Evolutionary conservation across 306 rosid genomes (phyloP).

Genomic region (Gastrolobium bilobum): DNA sequence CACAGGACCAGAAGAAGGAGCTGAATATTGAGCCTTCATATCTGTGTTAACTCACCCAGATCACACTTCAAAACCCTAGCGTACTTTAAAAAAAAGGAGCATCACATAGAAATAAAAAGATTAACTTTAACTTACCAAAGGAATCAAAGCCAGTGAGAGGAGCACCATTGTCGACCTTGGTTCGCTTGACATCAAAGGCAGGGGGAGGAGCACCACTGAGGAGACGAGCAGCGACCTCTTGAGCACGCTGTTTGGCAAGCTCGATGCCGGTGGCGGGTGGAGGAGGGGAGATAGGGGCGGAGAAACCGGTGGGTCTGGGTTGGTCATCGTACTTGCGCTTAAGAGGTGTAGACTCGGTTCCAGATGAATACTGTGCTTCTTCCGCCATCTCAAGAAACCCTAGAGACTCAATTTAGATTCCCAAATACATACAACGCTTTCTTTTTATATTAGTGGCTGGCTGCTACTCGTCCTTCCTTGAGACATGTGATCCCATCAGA

Average conservation of each 20-base stretch:
- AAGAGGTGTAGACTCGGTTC: constrained; percentile 43
- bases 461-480: background rate
- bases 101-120: too few relatives aligned
- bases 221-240: constrained; percentile 94
- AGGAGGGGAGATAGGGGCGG: constrained; percentile 76
- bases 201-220: constrained; percentile 53
- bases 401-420: background rate
- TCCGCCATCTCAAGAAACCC: constrained; percentile 52
- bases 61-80: constrained; percentile 22
- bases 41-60: constrained; percentile 54
- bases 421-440: background rate
- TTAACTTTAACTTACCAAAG: constrained; percentile 45
- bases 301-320: constrained; percentile 72
- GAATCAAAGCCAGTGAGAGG: constrained; percentile 68
- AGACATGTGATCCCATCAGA: background rate
- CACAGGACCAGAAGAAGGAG: constrained; percentile 37
- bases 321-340: constrained; percentile 95
- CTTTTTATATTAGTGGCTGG: background rate
- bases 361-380: constrained; percentile 44
- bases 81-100: background rate
- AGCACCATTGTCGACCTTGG: constrained; percentile 82
- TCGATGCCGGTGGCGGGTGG: constrained; percentile 68
- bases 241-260: constrained; percentile 88
- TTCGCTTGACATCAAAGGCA: constrained; percentile 69
- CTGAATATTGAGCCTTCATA: constrained; percentile 61